A percentile compares a stretch with the other conserved stretches of the same genome.
These are phyloP conservation scores for Aristolochia californica DNA, from an alignment of 164 flowering plant genomes.

Conservation along the genomic window DNA sequence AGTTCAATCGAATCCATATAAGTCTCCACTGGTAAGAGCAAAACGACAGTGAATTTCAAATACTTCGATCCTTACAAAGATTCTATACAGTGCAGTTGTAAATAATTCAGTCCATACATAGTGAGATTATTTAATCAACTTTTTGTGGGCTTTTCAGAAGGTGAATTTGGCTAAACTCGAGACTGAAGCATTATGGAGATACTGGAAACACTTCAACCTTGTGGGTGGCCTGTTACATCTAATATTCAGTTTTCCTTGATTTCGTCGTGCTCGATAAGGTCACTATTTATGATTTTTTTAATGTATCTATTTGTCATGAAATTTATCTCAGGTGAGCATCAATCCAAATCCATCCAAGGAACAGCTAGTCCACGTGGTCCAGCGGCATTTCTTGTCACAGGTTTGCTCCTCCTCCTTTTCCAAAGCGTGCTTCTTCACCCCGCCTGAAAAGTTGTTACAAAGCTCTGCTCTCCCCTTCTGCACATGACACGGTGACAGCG, in stretches of 20 bases:
- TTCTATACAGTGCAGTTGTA: too few species aligned
- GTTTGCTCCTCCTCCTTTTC: constrained; percentile 27
- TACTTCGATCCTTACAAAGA: too few species aligned
- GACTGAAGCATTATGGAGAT: constrained; percentile 61
- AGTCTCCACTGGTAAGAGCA: constrained; percentile 18
- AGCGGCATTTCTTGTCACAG: constrained; percentile 67
- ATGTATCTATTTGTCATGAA: background rate
- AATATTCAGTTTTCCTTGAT: background rate
- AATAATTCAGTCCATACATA: background rate
- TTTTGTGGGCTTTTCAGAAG: constrained; percentile 26
- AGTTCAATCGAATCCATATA: constrained; percentile 33
- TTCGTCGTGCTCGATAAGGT: too few species aligned
- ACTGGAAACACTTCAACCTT: constrained; percentile 55
- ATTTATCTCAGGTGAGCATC: constrained; percentile 27
- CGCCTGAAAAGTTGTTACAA: too few species aligned
- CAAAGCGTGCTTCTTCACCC: constrained; percentile 1
- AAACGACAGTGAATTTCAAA: too few species aligned
- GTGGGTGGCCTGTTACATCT: constrained; percentile 38
- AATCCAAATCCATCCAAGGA: constrained; percentile 47
- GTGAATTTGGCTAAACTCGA: constrained; percentile 68
- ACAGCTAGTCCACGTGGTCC: constrained; percentile 50
- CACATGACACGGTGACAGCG: too few species aligned
- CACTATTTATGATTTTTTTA: too few species aligned
- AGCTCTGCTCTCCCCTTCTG: too few species aligned
- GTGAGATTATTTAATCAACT: background rate